Evolutionary conservation across 306 rosid genomes (phyloP).

Genomic region (Rubus parviflorus): DNA sequence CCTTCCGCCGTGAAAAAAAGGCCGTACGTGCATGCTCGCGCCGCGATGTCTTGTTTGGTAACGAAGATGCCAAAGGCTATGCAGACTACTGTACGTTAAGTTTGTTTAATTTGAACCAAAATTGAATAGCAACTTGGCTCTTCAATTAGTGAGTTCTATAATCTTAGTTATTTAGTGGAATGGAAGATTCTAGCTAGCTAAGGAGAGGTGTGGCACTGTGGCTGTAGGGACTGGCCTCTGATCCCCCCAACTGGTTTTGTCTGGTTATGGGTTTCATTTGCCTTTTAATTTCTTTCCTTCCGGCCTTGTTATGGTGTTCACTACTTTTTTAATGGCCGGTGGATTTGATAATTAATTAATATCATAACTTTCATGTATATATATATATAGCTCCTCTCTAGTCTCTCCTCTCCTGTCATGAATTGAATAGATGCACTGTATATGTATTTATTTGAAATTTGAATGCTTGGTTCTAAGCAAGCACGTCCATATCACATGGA

Average conservation of each 20-base stretch:
- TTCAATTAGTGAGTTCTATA: no score
- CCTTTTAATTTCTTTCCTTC: neutral
- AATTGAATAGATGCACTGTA: neutral
- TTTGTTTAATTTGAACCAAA: no score
- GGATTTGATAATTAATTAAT: conserved; percentile 20
- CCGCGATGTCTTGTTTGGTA: no score
- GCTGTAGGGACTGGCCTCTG: neutral
- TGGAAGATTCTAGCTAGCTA: conserved; percentile 23
- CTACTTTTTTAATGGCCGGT: conserved; percentile 34
- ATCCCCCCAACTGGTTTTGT: conserved; percentile 20
- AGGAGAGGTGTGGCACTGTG: neutral
- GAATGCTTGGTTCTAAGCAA: neutral
- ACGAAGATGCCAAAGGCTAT: no score
- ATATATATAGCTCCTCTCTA: no score
- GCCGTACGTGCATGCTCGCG: no score
- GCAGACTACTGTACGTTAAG: no score
- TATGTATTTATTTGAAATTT: no score
- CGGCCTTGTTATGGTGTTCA: no score
- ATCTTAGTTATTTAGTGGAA: neutral
- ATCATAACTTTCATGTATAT: neutral
- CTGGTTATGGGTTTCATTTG: conserved; percentile 19
- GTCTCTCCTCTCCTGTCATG: neutral
- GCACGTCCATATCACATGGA: conserved; percentile 17
- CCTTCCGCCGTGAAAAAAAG: no score
- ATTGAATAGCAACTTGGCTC: no score